Evolutionary conservation across 2,329 filamentous ascomycete genomes (phyloP).

Genomic region (Penicillium sp.): DNA sequence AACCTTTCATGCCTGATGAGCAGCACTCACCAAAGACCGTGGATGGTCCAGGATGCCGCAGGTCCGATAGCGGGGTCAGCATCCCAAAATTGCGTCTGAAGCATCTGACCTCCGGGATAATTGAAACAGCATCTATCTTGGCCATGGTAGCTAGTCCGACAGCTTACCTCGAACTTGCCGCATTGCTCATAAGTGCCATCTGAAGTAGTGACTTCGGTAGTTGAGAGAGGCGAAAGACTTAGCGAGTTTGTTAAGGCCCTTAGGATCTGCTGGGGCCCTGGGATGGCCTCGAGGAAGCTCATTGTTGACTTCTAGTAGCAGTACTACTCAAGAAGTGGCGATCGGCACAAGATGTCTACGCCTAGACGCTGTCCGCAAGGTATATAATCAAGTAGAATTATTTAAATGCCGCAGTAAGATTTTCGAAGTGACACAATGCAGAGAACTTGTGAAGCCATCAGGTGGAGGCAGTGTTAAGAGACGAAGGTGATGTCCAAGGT

Average conservation of each 20-base stretch:
- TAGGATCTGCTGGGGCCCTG: conserved; percentile 43
- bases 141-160: conserved; percentile 65
- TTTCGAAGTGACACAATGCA: not conserved
- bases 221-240: conserved; percentile 31
- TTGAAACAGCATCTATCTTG: conserved; percentile 76
- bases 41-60: conserved; percentile 73
- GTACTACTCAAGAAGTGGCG: not conserved
- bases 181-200: conserved; percentile 34
- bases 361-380: too few relatives aligned
- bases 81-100: conserved; percentile 82
- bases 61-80: conserved; percentile 68
- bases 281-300: conserved; percentile 30
- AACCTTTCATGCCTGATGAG: not conserved
- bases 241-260: conserved; percentile 38
- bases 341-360: not conserved
- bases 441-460: not conserved
- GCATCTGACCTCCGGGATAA: conserved; percentile 70
- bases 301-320: not conserved
- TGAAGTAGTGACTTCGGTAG: conserved; percentile 14
- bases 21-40: conserved; percentile 65
- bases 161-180: conserved; percentile 57
- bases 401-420: not conserved
- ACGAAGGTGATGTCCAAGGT: not conserved
- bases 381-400: not conserved
- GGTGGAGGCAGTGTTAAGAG: not conserved